Evolutionary conservation across 2,329 filamentous ascomycete species (phyloP), one percentile per base, ranked within the genome.

Genomic region (Ramularia collo-cygni): DNA sequence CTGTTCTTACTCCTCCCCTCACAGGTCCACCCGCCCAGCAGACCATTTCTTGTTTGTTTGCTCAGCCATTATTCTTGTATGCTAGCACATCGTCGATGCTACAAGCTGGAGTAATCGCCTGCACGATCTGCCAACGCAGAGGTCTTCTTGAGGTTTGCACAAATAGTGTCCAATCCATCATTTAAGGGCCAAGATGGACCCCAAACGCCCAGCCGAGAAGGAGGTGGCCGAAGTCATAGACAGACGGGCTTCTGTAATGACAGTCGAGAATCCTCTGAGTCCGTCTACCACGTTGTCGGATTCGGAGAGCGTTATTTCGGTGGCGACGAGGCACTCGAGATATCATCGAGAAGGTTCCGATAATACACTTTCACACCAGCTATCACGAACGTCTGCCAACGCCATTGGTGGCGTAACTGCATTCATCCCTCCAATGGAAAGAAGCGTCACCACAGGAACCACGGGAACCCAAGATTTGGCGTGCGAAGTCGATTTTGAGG

Each of bases 401-500:
- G 56, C 56, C n/a, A 47, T 58, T 3, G 56, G 57, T 10, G 55
- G 53, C 29, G 40, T 58, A 1, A 46, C 53, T 9, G 47, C 54
- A 5, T 43, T 42, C 4, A 34, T 29, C 3, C 47, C 47, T 28
- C 33, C 13, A 21, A 36, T 40, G 37, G 40, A 42, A 35, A 51
- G 37, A 16, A 49, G 38, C 16, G 49, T 47, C 18, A 52, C 45
- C 8, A 46, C 42, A 7, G 52, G 49, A 21, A 51, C 46, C 3
- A 46, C 43, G 8, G 50, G 47, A 8, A 54, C 44, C 1, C 46
- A 44, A 12, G 47, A 71, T 40, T 71, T 77, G 3, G 75, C 78
- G 18, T 90, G 79, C 54, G 85, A 92, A 62, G 73, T 90, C 38
- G 79, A 83, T 54, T 88, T 85, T 58, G 74, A 76, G 12, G 75